Conservation (phyloP, 495 filamentous ascomycete species). For the Penicillium psychrofluorescens region DNA sequence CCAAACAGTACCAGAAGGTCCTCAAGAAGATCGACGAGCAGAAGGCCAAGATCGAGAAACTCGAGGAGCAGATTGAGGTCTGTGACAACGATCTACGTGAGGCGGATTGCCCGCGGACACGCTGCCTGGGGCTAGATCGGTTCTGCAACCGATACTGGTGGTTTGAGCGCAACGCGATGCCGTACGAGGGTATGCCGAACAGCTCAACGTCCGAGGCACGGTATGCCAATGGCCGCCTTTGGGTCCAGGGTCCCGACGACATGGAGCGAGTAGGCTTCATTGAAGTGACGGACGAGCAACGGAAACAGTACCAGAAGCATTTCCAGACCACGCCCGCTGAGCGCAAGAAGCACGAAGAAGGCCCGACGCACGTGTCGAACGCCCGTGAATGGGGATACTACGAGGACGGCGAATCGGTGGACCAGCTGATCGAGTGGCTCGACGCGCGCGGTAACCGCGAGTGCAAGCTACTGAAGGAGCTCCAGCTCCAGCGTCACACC, state of each 20-base stretch:
- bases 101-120: constrained; percentile 84
- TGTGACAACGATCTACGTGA: constrained; percentile 90
- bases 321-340: constrained; percentile 77
- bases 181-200: constrained; percentile 77
- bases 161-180: constrained; percentile 99
- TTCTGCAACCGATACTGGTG: constrained; percentile 99
- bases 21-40: constrained; percentile 82
- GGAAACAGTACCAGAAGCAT: constrained; percentile 49
- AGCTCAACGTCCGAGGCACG: constrained; percentile 80
- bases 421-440: constrained; percentile 77
- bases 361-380: constrained; percentile 64
- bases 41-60: constrained; percentile 66
- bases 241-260: constrained; percentile 93
- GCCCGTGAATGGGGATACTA: constrained; percentile 88
- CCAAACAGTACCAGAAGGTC: constrained; percentile 85
- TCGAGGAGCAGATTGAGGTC: constrained; percentile 74
- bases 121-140: constrained; percentile 81
- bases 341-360: constrained; percentile 82
- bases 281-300: constrained; percentile 63
- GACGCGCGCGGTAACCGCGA: constrained; percentile 80
- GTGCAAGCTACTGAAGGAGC: constrained; percentile 75
- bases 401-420: constrained; percentile 68
- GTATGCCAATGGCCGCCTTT: constrained; percentile 91
- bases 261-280: constrained; percentile 81
- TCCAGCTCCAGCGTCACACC: constrained; percentile 65